phyloP scores from a whole-genome alignment of 2,329 filamentous ascomycete genomes.

The Phialemoniopsis sp. region DNA sequence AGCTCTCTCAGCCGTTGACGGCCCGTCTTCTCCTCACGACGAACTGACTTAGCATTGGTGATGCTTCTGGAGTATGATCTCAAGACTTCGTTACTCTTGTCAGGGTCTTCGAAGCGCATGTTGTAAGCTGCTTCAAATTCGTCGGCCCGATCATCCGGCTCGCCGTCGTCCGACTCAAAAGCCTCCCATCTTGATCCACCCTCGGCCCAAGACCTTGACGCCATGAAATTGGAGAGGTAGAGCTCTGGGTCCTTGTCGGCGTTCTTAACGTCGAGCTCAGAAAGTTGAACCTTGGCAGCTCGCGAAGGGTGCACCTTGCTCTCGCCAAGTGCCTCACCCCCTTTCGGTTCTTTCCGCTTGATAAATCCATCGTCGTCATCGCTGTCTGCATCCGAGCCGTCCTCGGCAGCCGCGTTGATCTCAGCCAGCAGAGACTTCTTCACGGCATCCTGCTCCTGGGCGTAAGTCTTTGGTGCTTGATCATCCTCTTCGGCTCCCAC shows the following conservation, averaged over 20 bases:
- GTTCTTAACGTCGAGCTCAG: slow-evolving; percentile 61
- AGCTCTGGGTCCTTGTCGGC: slow-evolving; percentile 85
- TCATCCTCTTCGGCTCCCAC: slow-evolving; percentile 57
- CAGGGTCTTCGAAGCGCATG: slow-evolving; percentile 89
- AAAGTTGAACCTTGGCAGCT: slow-evolving; percentile 39
- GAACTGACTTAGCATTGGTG: slow-evolving; percentile 75
- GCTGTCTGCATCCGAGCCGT: slow-evolving; percentile 48
- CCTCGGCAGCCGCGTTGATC: slow-evolving; percentile 63
- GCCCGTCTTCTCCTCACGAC: slow-evolving; percentile 74
- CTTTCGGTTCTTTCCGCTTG: slow-evolving; percentile 60
- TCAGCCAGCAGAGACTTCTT: slow-evolving; percentile 75
- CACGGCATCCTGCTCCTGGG: slow-evolving; percentile 81
- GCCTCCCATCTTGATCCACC: slow-evolving; percentile 67
- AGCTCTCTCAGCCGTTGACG: slow-evolving; percentile 75
- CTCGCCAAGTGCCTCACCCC: slow-evolving; percentile 18
- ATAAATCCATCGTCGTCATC: slow-evolving; percentile 72
- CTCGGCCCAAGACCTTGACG: slow-evolving; percentile 82
- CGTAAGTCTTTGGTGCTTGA: slow-evolving; percentile 66
- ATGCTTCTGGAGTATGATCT: slow-evolving; percentile 87
- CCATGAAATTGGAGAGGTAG: slow-evolving; percentile 93
- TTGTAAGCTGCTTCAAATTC: slow-evolving; percentile 93
- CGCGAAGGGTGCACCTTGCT: slow-evolving; percentile 55
- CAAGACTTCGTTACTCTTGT: slow-evolving; percentile 81
- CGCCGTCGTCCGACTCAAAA: slow-evolving; percentile 91
- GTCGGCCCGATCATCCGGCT: slow-evolving; percentile 81